Base-by-base conservation (phyloP, 306 rosid species). In the Glycine latifolia region DNA sequence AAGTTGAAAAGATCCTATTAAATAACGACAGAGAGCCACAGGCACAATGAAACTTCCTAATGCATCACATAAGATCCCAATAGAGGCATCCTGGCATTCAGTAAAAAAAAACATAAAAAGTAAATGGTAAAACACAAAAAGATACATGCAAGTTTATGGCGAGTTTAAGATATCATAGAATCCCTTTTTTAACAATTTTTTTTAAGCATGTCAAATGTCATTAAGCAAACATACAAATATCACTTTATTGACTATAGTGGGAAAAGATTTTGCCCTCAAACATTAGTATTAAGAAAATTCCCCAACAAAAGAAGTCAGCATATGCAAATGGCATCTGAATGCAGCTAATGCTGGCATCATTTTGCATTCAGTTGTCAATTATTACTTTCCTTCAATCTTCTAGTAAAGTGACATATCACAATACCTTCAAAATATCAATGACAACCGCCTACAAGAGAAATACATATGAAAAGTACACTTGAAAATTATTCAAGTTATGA, bases 361-460 rank as follows among this genome's bases (percentile, higher is more conserved):
- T 20, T 20, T 9, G 56, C 11, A 7, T 14, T 54, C 35, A 26
- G 69, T 31, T 68, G 14, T 31, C 54, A 35, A 33, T 31, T 33
- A 35, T 39, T 67, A 54, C 75, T 13, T 46, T 59, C 16, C 6
- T 70, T 58, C 7, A 14, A 79, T 56, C 10, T 54, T 41, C 60
- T 20, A 55, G 46, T 49, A 16, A 8, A 60, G 31, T 2, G 7
- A 47, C 41, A 55, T n/a, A 66, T 66, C 26, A 74, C 52, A 74
- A 55, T 3, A 48, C 33, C 44, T 46, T 73, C 39, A 63, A 55
- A 74, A 16, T 13, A 46, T 67, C 68, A 44, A 75, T 3, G 7
- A 70, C 49, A 17, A 16, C 33, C 13, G n/a, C 16, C 20, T 46
- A 55, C 31, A 46, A 74, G 73, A 73, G 55, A 48, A 81, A 66